These are phyloP conservation scores for Blepharisma japonicum DNA, from an alignment of 73 alveolate genomes.

Conservation along the genomic window DNA sequence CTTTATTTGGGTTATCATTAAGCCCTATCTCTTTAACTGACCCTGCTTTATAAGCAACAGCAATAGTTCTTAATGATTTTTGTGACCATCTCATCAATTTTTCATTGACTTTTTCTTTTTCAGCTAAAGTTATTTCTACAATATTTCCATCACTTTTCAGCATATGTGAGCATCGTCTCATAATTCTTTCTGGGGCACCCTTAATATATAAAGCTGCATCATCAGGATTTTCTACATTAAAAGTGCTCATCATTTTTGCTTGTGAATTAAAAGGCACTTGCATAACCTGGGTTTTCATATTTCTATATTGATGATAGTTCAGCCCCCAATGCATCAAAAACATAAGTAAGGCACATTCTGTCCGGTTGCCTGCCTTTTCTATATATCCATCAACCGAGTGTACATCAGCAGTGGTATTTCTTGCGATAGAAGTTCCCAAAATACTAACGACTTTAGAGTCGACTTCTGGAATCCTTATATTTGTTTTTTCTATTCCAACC, in stretches of 20 bases:
- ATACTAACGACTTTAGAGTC: not conserved
- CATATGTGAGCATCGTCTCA: slow-evolving; percentile 59
- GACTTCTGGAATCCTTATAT: not conserved
- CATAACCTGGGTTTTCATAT: not conserved
- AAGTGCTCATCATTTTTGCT: slow-evolving; percentile 23
- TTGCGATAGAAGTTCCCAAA: not conserved
- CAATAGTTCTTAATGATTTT: not conserved
- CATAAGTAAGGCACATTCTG: slow-evolving; percentile 67
- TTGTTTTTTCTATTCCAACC: slow-evolving; percentile 23
- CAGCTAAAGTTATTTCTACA: not conserved
- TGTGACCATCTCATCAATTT: not conserved
- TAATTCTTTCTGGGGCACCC: slow-evolving; percentile 90
- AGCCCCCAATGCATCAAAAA: not conserved
- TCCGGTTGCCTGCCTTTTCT: slow-evolving; percentile 29
- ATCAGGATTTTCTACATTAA: slow-evolving; percentile 50
- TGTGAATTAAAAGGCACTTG: slow-evolving; percentile 17
- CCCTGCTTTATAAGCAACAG: slow-evolving; percentile 18
- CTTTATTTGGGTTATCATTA: not conserved
- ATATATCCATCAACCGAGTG: slow-evolving; percentile 7
- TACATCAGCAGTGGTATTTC: slow-evolving; percentile 31
- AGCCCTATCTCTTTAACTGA: not conserved
- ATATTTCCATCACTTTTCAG: not conserved
- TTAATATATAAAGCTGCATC: slow-evolving; percentile 63
- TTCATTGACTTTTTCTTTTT: not conserved
- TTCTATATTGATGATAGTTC: not conserved